A percentile compares a stretch with the other conserved stretches of the same genome.
Evolutionary conservation across 331 rosid species (phyloP).

Genomic region (Quercus phellos): DNA sequence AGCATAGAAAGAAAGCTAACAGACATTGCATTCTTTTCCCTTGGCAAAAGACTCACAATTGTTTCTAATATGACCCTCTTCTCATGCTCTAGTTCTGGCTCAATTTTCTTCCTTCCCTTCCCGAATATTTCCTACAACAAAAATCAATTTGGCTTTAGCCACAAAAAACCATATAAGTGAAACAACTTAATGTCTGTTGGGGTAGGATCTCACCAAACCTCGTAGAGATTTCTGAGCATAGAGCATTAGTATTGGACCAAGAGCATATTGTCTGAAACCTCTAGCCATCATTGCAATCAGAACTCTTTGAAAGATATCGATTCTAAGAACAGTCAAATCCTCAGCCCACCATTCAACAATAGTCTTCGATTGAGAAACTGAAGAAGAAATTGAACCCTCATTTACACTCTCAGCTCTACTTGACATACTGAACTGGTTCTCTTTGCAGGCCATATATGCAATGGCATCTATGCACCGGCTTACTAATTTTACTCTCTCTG

Average conservation of each 20-base stretch:
- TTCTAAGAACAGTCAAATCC: conserved; percentile 75
- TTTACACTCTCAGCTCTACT: conserved; percentile 28
- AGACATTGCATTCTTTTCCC: conserved; percentile 67
- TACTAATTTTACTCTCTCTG: conserved; percentile 77
- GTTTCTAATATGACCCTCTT: conserved; percentile 90
- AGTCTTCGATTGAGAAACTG: conserved; percentile 41
- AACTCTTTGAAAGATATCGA: conserved; percentile 85
- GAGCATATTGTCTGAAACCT: conserved; percentile 82
- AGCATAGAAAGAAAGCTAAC: conserved; percentile 94
- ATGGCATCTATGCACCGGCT: conserved; percentile 78
- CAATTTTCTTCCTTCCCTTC: conserved; percentile 77
- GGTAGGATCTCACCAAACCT: conserved; percentile 89
- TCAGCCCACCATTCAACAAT: conserved; percentile 97
- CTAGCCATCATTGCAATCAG: conserved; percentile 89
- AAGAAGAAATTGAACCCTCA: conserved; percentile 37
- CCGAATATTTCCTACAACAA: conserved; percentile 58
- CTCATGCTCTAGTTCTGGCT: conserved; percentile 71
- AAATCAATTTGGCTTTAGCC: conserved; percentile 9
- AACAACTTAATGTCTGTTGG: conserved; percentile 15
- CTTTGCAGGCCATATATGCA: conserved; percentile 69
- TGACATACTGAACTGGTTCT: conserved; percentile 54
- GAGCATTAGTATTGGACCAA: conserved; percentile 88
- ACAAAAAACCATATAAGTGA: neutral
- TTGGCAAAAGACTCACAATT: conserved; percentile 80
- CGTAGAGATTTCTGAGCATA: conserved; percentile 94